Percentiles rank a stretch among this genome's conserved stretches.
Conservation (phyloP, 2,329 filamentous ascomycete species). For the Cladosporium sp. region DNA sequence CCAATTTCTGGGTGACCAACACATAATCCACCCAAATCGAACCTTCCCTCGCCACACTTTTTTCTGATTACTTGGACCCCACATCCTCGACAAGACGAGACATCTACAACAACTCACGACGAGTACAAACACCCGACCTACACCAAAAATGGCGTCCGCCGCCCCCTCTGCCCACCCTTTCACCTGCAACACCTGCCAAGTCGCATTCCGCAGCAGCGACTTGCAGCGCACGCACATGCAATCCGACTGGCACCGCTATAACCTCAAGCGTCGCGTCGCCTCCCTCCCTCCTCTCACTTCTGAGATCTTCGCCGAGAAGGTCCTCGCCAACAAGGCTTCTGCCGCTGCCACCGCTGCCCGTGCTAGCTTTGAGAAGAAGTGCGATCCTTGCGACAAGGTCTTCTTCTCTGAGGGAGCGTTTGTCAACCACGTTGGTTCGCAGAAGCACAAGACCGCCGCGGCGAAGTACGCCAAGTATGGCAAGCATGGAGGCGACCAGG, state of each 20-base stretch:
- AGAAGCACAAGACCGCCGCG: conserved; percentile 79
- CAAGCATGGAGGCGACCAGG: conserved; percentile 54
- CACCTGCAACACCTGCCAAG: conserved; percentile 97
- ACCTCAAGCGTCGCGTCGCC: conserved; percentile 91
- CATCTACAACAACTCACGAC: background rate
- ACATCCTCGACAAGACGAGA: background rate
- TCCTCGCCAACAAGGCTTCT: conserved; percentile 83
- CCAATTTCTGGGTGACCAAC: background rate
- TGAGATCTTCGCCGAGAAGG: conserved; percentile 93
- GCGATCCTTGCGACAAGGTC: conserved; percentile 81
- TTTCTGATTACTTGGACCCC: conserved; percentile 8
- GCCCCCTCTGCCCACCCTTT: conserved; percentile 70
- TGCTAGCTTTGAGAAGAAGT: conserved; percentile 83
- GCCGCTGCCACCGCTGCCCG: conserved; percentile 83
- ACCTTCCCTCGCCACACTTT: conserved; percentile 4
- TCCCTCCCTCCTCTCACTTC: conserved; percentile 87
- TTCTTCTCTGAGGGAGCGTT: conserved; percentile 98
- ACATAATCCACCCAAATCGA: background rate
- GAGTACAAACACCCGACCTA: background rate
- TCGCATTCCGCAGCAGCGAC: conserved; percentile 92
- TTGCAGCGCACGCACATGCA: conserved; percentile 96
- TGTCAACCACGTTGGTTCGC: conserved; percentile 86
- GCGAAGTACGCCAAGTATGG: conserved; percentile 49
- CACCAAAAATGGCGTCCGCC: conserved; percentile 15
- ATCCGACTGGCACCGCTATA: conserved; percentile 91